These are phyloP conservation scores for Colletotrichum higginsianum DNA, from an alignment of 2,329 filamentous ascomycete species.

Conservation along the genomic window DNA sequence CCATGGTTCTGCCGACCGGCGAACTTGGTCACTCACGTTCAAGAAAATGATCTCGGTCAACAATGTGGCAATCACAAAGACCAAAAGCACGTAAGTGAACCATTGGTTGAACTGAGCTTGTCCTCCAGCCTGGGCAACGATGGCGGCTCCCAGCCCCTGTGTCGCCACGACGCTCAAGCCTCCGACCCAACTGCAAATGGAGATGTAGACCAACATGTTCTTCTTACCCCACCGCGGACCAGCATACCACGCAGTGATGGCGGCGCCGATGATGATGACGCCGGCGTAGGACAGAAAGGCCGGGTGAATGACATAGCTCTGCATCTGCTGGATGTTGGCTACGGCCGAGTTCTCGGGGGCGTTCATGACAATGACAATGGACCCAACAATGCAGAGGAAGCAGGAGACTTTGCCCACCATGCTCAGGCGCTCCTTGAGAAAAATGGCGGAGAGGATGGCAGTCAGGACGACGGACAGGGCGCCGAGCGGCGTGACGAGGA, in stretches of 20 bases:
- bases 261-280: constrained; percentile 81
- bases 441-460: constrained; percentile 91
- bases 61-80: constrained; percentile 91
- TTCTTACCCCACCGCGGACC: constrained; percentile 94
- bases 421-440: constrained; percentile 94
- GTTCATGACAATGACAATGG: constrained; percentile 94
- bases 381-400: constrained; percentile 94
- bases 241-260: constrained; percentile 82
- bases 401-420: constrained; percentile 97
- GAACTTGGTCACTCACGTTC: constrained; percentile 76
- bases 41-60: constrained; percentile 95
- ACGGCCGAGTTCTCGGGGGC: constrained; percentile 90
- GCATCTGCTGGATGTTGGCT: constrained; percentile 91
- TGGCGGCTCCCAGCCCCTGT: constrained; percentile 91
- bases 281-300: constrained; percentile 90
- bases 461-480: constrained; percentile 94
- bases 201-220: constrained; percentile 97
- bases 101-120: constrained; percentile 94
- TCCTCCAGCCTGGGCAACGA: constrained; percentile 87
- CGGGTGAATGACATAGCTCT: constrained; percentile 86
- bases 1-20: neutral
- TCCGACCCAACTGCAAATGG: constrained; percentile 94
- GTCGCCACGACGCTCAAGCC: constrained; percentile 95
- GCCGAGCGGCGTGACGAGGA: constrained; percentile 92
- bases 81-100: constrained; percentile 93